Percentiles rank a stretch among this genome's conserved stretches.
phyloP scores from a whole-genome alignment of 768 basidiomycete genomes.

The Lepiota brunneoincarnata region DNA sequence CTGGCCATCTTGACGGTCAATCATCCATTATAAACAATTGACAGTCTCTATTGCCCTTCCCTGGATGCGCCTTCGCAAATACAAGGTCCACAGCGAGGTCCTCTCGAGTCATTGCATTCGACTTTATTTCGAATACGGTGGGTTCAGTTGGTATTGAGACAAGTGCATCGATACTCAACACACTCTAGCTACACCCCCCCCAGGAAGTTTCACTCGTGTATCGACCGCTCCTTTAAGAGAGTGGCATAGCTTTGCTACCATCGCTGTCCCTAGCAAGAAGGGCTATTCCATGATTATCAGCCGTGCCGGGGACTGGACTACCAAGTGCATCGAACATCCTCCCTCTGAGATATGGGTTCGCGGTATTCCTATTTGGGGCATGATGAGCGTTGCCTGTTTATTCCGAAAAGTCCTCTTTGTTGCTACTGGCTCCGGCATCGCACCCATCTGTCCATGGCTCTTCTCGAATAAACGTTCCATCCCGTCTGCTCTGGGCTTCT shows the following conservation, averaged over 20 bases:
- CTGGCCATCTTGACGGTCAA: constrained; percentile 19
- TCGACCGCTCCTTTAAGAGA: constrained; percentile 41
- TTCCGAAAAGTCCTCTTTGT: constrained; percentile 52
- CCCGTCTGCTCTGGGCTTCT: constrained; percentile 42
- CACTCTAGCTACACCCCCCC: constrained; percentile 13
- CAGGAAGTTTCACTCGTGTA: constrained; percentile 17
- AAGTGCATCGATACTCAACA: constrained; percentile 10
- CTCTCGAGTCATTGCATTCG: constrained; percentile 53
- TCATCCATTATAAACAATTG: constrained; percentile 11
- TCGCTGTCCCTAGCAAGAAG: constrained; percentile 32
- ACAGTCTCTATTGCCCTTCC: constrained; percentile 43
- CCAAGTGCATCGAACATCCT: constrained; percentile 42
- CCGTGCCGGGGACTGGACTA: constrained; percentile 58
- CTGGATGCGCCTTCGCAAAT: constrained; percentile 49
- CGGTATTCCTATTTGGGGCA: constrained; percentile 47
- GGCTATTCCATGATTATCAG: constrained; percentile 53
- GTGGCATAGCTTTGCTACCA: constrained; percentile 52
- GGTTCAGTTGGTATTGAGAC: constrained; percentile 32
- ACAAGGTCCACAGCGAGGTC: constrained; percentile 44
- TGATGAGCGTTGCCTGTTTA: constrained; percentile 45
- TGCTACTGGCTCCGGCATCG: constrained; percentile 54
- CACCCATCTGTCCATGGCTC: constrained; percentile 38
- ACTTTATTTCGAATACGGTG: constrained; percentile 48
- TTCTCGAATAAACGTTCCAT: constrained; percentile 33
- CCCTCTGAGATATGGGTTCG: constrained; percentile 54